Evolutionary conservation across 2,329 filamentous ascomycete genomes (phyloP), one percentile per base, ranked within the genome.

Genomic region (Fusarium pseudonygamai): DNA sequence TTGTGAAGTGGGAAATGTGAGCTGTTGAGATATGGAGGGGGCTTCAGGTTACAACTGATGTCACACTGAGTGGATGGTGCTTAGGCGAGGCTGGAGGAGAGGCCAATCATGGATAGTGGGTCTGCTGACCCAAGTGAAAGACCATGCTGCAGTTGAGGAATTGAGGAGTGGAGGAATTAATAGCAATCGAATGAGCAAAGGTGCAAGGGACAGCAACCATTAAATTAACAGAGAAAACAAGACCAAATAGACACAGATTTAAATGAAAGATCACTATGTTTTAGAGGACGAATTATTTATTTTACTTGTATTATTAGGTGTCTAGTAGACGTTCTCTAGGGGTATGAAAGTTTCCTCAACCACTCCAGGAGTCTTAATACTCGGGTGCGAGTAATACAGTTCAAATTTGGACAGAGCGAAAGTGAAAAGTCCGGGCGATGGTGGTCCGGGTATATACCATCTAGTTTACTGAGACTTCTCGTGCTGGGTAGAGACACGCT

Each of bases 401-500:
- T 78, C 78, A 82, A 82, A 82, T 81, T 82, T 82, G 78, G 80
- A 83, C 80, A 81, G 72, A 76, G 75, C 77, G 78, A 83, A 83
- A 76, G 78, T 76, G 79, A 83, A 82, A 80, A 79, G 78, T 76
- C 80, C 80, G 77, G 79, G 77, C 67, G 75, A 79, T 79, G 72
- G 77, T 75, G 77, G 64, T 78, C 78, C 80, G 81, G 82, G 80
- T 83, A 84, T 83, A 81, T 81, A 80, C 77, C 74, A 78, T 76
- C 77, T 69, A 63, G 77, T 82, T 83, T 92, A 95, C 84, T 91
- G 87, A 77, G 91, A 93, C 89, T 95, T 96, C 88, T 97, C 94
- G 87, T 97, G 94, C 85, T 96, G 93, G 71, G 93, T 96, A 62
- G 94, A 96, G 76, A 96, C 93, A 84, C 94, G 93, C 87, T 97